phyloP scores from a whole-genome alignment of 2,329 filamentous ascomycete species.

The Pseudomassariella vexata region DNA sequence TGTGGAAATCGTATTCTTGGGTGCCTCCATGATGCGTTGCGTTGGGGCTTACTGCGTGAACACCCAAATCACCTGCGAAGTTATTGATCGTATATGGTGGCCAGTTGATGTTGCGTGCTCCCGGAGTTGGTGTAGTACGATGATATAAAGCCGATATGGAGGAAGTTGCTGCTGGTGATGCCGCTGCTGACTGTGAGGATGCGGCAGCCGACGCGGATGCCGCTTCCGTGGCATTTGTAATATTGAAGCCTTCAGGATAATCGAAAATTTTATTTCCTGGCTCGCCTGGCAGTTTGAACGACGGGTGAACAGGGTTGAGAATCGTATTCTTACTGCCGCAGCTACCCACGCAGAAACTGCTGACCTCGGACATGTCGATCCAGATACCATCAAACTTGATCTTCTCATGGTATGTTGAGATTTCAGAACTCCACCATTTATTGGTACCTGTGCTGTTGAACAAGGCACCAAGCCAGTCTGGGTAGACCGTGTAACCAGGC shows the following conservation, averaged over 20 bases:
- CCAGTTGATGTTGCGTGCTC: slow-evolving; percentile 61
- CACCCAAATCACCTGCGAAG: slow-evolving; percentile 58
- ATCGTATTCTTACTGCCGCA: slow-evolving; percentile 62
- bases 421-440: slow-evolving; percentile 62
- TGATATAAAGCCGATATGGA: slow-evolving; percentile 40
- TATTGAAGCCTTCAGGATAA: slow-evolving; percentile 65
- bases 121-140: slow-evolving; percentile 55
- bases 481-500: slow-evolving; percentile 67
- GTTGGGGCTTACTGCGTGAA: slow-evolving; percentile 6
- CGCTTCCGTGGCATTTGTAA: slow-evolving; percentile 64
- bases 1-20: slow-evolving; percentile 79
- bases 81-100: slow-evolving; percentile 76
- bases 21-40: slow-evolving; percentile 70
- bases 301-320: slow-evolving; percentile 63
- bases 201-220: slow-evolving; percentile 47
- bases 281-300: slow-evolving; percentile 61
- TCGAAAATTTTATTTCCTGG: slow-evolving; percentile 51
- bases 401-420: slow-evolving; percentile 49
- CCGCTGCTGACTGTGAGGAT: slow-evolving; percentile 20
- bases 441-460: slow-evolving; percentile 58
- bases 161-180: slow-evolving; percentile 18
- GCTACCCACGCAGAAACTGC: slow-evolving; percentile 63
- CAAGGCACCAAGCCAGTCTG: slow-evolving; percentile 62
- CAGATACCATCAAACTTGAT: slow-evolving; percentile 47
- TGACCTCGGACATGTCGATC: slow-evolving; percentile 55